Evolutionary conservation across 140 eudicot species (phyloP).

Genomic region (Erigeron philadelphicus): DNA sequence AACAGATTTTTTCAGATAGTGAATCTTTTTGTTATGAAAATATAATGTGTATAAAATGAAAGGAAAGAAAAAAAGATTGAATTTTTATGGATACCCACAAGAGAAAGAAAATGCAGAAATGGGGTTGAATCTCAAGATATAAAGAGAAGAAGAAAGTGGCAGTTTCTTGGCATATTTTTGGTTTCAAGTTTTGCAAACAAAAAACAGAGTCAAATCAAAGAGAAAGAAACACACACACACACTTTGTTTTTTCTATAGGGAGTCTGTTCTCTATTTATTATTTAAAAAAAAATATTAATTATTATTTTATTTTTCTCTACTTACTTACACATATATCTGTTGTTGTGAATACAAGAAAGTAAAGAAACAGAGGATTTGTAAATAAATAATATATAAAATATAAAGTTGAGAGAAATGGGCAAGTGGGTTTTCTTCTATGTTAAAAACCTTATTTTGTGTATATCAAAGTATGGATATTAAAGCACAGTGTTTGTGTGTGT

Average conservation of each 20-base stretch:
- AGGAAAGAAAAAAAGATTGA: background rate
- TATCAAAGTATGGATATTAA: slow-evolving; percentile 31
- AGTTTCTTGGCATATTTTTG: slow-evolving; percentile 44
- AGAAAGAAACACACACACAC: slow-evolving; percentile 16
- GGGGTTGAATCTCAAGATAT: slow-evolving; percentile 32
- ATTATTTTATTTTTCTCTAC: slow-evolving; percentile 12
- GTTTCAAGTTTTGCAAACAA: slow-evolving; percentile 32
- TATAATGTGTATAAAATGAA: background rate
- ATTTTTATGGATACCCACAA: slow-evolving; percentile 11
- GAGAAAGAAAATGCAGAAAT: slow-evolving; percentile 2
- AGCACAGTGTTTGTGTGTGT: background rate
- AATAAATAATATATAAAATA: slow-evolving; percentile 18
- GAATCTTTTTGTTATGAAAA: background rate
- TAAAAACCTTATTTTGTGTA: slow-evolving; percentile 28
- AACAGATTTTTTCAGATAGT: no score
- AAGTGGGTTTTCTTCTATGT: slow-evolving; percentile 28
- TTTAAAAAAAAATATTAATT: background rate
- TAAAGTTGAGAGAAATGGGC: background rate
- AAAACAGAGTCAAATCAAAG: slow-evolving; percentile 36
- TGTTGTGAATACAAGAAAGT: slow-evolving; percentile 28
- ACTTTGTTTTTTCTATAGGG: slow-evolving; percentile 18
- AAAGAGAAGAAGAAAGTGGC: slow-evolving; percentile 46
- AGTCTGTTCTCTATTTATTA: slow-evolving; percentile 22
- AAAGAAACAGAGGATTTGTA: slow-evolving; percentile 20
- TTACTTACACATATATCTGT: slow-evolving; percentile 27